These are phyloP conservation scores for Fusarium haematococcum DNA, from an alignment of 2,329 filamentous ascomycete genomes.

Conservation along the genomic window DNA sequence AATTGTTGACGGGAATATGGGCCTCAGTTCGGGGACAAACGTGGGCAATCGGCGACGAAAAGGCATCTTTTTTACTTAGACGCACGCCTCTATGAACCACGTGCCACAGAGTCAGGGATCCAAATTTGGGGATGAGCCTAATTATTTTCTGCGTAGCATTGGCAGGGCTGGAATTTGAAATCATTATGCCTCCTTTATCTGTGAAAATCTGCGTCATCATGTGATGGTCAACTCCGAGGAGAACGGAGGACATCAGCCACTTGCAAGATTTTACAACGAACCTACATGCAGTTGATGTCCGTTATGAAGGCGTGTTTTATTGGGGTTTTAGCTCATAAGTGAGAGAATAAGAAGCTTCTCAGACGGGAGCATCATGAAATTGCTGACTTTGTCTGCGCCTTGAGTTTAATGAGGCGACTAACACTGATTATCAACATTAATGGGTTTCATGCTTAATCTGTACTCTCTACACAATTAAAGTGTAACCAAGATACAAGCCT, in stretches of 20 bases:
- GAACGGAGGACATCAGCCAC: neutral
- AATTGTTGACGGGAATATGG: neutral
- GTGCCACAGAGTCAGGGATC: neutral
- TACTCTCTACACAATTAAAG: neutral
- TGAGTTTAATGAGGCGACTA: neutral
- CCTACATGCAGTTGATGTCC: neutral
- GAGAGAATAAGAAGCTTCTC: neutral
- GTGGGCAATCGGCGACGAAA: conserved; percentile 5
- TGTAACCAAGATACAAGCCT: neutral
- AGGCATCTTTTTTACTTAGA: conserved; percentile 11
- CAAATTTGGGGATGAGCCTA: neutral
- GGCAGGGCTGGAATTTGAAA: neutral
- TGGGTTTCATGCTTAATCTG: neutral
- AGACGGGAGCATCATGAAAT: neutral
- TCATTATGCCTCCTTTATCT: neutral
- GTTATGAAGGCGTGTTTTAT: neutral
- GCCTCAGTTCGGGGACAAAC: conserved; percentile 5
- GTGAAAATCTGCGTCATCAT: neutral
- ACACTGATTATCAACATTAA: neutral
- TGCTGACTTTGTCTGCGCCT: neutral
- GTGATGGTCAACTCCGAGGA: neutral
- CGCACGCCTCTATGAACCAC: conserved; percentile 4
- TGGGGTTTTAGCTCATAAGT: too few relatives aligned
- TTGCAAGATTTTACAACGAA: neutral
- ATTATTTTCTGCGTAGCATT: neutral